Evolutionary conservation across 2,329 filamentous ascomycete genomes (phyloP), one percentile per base, ranked within the genome.

Genomic region (Cadophora sp.): DNA sequence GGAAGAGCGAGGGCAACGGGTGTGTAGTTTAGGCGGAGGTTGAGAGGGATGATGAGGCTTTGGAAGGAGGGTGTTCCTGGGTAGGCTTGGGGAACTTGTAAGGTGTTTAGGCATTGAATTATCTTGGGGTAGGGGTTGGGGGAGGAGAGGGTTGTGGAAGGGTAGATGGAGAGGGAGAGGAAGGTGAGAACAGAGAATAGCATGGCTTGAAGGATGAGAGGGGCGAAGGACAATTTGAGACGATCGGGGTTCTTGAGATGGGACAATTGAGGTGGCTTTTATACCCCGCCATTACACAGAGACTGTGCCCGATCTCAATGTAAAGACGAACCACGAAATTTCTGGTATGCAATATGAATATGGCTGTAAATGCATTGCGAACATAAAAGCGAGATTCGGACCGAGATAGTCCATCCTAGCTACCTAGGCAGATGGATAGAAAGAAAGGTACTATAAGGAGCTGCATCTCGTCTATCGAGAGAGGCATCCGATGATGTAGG

Each of bases 21-120:
- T 18, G 65, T 67, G 14, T 66, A 71, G 43, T 67, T 67, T 7
- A 73, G 51, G 22, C 71, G 66, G 30, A 73, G 67, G 36, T 73
- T 73, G 65, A 51, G 48, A 4, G 24, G 48, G 24, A 51, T 51
- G 48, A 51, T 51, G 48, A 51, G 24, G 20, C 7, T 22, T 16
- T 9, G n/a, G 48, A 51, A 51, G 14, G 48, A 51, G 24, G 48
- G 14, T 30, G 48, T 51, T 5, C 48, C 48, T 3, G 48, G 48
- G 48, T 51, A 51, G 24, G 48, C 48, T 51, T 51, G 48, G 18
- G 48, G 48, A 6, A 51, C 27, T 22, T 5, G 4, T 24, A 11
- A n/a, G 11, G 4, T 7, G 11, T 24, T 30, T 51, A 51, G 24
- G 48, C 48, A 51, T 16, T 51, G 24, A 14, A 51, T 24, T 11